Percentiles rank a stretch among this genome's conserved stretches.
phyloP scores from a whole-genome alignment of 1,139 yeast genomes.

The Pichia sp. region DNA sequence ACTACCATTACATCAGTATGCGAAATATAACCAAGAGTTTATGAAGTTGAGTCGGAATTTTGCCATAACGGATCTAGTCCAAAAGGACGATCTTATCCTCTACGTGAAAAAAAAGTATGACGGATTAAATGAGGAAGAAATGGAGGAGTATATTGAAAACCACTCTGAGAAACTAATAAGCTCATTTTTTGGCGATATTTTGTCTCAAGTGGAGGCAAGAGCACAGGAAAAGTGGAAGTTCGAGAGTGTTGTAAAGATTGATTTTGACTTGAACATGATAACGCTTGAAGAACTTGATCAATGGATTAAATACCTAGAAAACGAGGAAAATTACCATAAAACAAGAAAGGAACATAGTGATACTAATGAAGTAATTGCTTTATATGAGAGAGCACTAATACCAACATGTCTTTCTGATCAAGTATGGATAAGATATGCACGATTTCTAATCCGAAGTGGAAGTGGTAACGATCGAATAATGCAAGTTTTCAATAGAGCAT shows the following conservation, averaged over 20 bases:
- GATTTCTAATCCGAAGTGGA: slow-evolving; percentile 35
- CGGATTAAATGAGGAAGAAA: neutral
- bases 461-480: slow-evolving; percentile 30
- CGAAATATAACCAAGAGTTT: slow-evolving; percentile 55
- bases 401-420: slow-evolving; percentile 49
- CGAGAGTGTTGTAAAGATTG: slow-evolving; percentile 49
- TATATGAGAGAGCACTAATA: slow-evolving; percentile 58
- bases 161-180: slow-evolving; percentile 38
- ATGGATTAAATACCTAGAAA: slow-evolving; percentile 54
- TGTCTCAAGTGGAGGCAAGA: slow-evolving; percentile 42
- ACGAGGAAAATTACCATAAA: slow-evolving; percentile 46
- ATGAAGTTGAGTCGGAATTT: slow-evolving; percentile 39
- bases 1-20: slow-evolving; percentile 67
- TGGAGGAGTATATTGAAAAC: slow-evolving; percentile 26
- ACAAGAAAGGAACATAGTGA: slow-evolving; percentile 33
- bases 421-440: slow-evolving; percentile 58
- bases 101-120: slow-evolving; percentile 16
- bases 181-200: slow-evolving; percentile 39
- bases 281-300: slow-evolving; percentile 36
- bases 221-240: slow-evolving; percentile 59
- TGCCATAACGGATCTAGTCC: slow-evolving; percentile 34
- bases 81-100: slow-evolving; percentile 22
- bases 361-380: slow-evolving; percentile 30
- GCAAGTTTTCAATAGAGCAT: slow-evolving; percentile 40
- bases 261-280: slow-evolving; percentile 40